Evolutionary conservation across 768 basidiomycete species (phyloP).

Genomic region (Artomyces pyxidatus): DNA sequence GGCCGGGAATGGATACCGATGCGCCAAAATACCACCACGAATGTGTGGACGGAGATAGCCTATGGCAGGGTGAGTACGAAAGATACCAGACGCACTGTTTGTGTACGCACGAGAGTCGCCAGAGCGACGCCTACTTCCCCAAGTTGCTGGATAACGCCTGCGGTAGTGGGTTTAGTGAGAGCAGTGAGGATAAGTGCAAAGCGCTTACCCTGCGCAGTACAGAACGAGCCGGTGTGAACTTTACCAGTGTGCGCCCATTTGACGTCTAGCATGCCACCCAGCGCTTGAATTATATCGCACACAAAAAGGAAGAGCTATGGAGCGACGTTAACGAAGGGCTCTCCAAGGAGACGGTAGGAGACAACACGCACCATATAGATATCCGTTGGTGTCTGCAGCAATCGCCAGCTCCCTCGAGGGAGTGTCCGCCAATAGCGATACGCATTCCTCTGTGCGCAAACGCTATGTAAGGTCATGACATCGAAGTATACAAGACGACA

Average conservation of each 20-base stretch:
- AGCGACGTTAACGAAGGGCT: conserved; percentile 11
- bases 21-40: conserved; percentile 29
- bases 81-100: background rate
- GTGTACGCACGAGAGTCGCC: conserved; percentile 29
- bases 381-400: conserved; percentile 31
- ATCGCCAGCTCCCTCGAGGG: conserved; percentile 4
- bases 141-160: conserved; percentile 32
- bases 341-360: background rate
- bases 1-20: conserved; percentile 21
- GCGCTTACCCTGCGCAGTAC: conserved; percentile 28
- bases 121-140: conserved; percentile 36
- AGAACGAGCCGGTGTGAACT: conserved; percentile 27
- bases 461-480: background rate
- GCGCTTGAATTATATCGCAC: conserved; percentile 30
- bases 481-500: background rate
- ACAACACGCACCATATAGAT: conserved; percentile 29
- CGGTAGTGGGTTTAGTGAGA: background rate
- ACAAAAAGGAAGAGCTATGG: conserved; percentile 18
- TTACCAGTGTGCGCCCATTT: conserved; percentile 29
- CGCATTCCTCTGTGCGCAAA: conserved; percentile 6
- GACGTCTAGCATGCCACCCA: conserved; percentile 30
- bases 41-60: conserved; percentile 31
- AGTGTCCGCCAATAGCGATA: background rate
- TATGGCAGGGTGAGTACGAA: conserved; percentile 19
- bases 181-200: background rate